Base-by-base conservation (phyloP, 148 eudicot genomes). In the Agrostemma githago region DNA sequence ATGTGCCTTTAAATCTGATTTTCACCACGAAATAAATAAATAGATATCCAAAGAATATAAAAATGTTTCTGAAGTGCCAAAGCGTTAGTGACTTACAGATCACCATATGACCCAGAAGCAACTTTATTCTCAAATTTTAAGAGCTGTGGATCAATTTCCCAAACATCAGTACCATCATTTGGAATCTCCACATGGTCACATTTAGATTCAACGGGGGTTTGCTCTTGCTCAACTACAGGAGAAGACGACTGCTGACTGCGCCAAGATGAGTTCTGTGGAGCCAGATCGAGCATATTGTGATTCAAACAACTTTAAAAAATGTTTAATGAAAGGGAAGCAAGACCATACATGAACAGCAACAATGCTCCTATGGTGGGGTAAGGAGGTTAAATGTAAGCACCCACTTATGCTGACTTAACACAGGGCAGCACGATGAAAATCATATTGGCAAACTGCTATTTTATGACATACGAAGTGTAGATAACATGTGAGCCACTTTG, bases 51-150 rank as follows among this genome's bases (percentile, higher is more conserved):
- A 40, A 34, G 64, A 60, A 61, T 68, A 26, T n/a, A 51, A 64
- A 51, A 60, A 26, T 19, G n/a, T 62, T 39, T 44, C 62, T 19
- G 44, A 8, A 8, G 17, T 63, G 5, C 15, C 15, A 72, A 51
- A 69, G 66, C 37, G 51, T n/a, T 19, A 70, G 7, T 70, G 66
- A 86, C 99, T 89, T 88, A 96, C 99, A 96, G 76, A 85, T 96
- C 99, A 77, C 99, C 99, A 83, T 96, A 96, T 63, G 99, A 92
- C 70, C 99, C 99, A 40, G 99, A 88, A 63, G 99, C 99, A 84
- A 96, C 83, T 85, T 89, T 90, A 62, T 82, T 82, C 81, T 85
- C 97, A 82, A 89, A 89, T 76, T 86, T 96, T 61, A 96, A 76
- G 70, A 76, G 87, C 60, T 84, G 86, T 62, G 89, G 86, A 88